Evolutionary conservation across 2,329 filamentous ascomycete species (phyloP).

Genomic region (Colletotrichum orbiculare): DNA sequence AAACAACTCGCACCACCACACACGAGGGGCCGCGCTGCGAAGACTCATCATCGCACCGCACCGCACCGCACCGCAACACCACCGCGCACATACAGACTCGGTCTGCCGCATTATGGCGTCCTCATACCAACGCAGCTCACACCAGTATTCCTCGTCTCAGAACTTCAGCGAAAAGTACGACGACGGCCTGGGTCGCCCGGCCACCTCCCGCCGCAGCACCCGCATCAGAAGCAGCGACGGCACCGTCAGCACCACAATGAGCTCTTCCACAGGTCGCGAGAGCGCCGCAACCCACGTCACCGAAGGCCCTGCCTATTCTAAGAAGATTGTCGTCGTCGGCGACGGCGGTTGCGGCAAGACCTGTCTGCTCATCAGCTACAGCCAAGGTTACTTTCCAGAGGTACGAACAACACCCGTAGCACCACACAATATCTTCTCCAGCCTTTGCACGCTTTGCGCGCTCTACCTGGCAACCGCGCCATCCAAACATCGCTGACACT

Average conservation of each 20-base stretch:
- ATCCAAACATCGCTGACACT: constrained; percentile 29
- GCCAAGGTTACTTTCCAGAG: constrained; percentile 98
- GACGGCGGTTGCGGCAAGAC: constrained; percentile 99
- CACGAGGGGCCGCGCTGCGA: constrained; percentile 28
- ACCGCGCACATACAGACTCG: constrained; percentile 1
- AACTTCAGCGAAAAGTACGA: constrained; percentile 55
- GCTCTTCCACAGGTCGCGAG: constrained; percentile 78
- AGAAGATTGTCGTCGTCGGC: constrained; percentile 99
- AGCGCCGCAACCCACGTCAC: constrained; percentile 87
- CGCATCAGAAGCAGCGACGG: constrained; percentile 84
- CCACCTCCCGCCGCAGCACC: constrained; percentile 55
- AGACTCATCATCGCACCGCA: constrained; percentile 23
- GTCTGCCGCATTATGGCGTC: constrained; percentile 58
- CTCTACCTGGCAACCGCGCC: neutral
- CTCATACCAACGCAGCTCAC: constrained; percentile 63
- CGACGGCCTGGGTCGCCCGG: constrained; percentile 40
- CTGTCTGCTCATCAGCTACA: constrained; percentile 97
- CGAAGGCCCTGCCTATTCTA: constrained; percentile 92
- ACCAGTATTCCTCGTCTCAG: constrained; percentile 50
- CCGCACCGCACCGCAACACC: constrained; percentile 14
- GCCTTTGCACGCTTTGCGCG: constrained; percentile 1
- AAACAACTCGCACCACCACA: constrained; percentile 15
- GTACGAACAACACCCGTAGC: constrained; percentile 60
- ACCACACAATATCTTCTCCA: neutral
- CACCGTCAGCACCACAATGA: constrained; percentile 87